Evolutionary conservation across 2,329 filamentous ascomycete genomes (phyloP).

Genomic region (Fusarium fujikuroi): DNA sequence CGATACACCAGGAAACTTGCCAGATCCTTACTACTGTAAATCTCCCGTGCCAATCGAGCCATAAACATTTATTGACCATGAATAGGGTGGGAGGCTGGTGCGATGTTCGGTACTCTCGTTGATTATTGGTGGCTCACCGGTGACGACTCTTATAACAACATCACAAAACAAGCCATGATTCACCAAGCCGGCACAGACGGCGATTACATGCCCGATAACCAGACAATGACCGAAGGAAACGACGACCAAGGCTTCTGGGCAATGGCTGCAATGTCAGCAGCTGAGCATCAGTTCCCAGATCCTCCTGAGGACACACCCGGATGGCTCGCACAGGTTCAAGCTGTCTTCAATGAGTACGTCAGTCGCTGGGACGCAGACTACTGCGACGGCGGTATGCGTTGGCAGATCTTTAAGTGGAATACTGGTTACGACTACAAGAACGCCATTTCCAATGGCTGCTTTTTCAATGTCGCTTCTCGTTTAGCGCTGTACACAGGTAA

Average conservation of each 20-base stretch:
- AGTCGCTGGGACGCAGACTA: slow-evolving; percentile 71
- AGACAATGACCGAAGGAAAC: slow-evolving; percentile 71
- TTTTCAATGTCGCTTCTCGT: slow-evolving; percentile 76
- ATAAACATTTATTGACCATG: slow-evolving; percentile 18
- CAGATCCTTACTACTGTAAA: slow-evolving; percentile 72
- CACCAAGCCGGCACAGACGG: slow-evolving; percentile 69
- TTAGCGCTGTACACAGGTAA: slow-evolving; percentile 84
- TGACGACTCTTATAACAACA: slow-evolving; percentile 71
- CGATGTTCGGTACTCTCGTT: slow-evolving; percentile 76
- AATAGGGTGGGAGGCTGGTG: slow-evolving; percentile 75
- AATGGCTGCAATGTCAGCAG: slow-evolving; percentile 82
- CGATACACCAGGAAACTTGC: slow-evolving; percentile 67
- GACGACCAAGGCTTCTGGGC: slow-evolving; percentile 88
- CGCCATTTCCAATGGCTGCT: slow-evolving; percentile 74
- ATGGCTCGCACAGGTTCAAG: slow-evolving; percentile 81
- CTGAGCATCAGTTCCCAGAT: slow-evolving; percentile 79
- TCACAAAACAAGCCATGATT: slow-evolving; percentile 67
- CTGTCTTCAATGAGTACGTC: slow-evolving; percentile 82
- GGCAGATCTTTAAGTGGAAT: slow-evolving; percentile 87
- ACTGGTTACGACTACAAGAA: slow-evolving; percentile 77
- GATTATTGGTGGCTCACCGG: slow-evolving; percentile 79
- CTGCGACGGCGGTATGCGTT: slow-evolving; percentile 81
- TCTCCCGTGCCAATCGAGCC: slow-evolving; percentile 48
- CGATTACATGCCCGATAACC: slow-evolving; percentile 75
- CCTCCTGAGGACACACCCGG: slow-evolving; percentile 70